Percentiles rank a stretch among this genome's conserved stretches.
phyloP scores from a whole-genome alignment of 1,284 basidiomycete genomes.

The Austroboletus niveus region DNA sequence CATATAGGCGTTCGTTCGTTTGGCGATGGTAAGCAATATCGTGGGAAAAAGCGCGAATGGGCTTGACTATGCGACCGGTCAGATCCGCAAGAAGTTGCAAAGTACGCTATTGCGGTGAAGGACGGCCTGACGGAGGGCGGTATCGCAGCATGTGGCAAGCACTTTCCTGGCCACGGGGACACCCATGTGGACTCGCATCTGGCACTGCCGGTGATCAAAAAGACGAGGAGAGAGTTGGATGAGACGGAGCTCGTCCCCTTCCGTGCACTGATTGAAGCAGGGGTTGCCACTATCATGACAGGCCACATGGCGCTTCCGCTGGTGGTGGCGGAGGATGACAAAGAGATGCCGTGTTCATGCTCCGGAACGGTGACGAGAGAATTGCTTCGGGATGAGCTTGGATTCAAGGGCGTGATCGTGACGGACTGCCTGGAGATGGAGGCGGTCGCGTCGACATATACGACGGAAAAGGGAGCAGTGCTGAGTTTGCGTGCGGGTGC shows the following conservation, averaged over 20 bases:
- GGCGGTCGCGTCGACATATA: constrained; percentile 55
- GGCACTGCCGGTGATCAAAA: constrained; percentile 59
- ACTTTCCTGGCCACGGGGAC: constrained; percentile 74
- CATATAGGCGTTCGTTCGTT: constrained; percentile 62
- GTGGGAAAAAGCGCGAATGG: neutral
- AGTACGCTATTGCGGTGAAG: constrained; percentile 47
- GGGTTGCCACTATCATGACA: constrained; percentile 61
- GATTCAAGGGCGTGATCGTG: constrained; percentile 55
- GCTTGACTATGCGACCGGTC: neutral
- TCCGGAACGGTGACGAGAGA: constrained; percentile 50
- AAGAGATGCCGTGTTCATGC: constrained; percentile 56
- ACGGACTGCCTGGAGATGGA: constrained; percentile 75
- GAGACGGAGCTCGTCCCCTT: constrained; percentile 61
- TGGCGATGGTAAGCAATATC: constrained; percentile 51
- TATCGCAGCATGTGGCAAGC: constrained; percentile 62
- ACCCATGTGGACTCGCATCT: constrained; percentile 70
- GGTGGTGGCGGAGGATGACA: constrained; percentile 42
- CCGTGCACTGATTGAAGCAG: constrained; percentile 38
- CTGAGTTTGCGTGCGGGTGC: constrained; percentile 57
- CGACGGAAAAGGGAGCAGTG: constrained; percentile 53
- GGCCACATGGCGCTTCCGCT: constrained; percentile 68
- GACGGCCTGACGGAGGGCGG: constrained; percentile 46
- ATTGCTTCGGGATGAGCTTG: constrained; percentile 49
- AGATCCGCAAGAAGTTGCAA: constrained; percentile 55
- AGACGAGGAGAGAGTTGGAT: constrained; percentile 41